Evolutionary conservation across 306 rosid species (phyloP).

Genomic region (Quercus suber): DNA sequence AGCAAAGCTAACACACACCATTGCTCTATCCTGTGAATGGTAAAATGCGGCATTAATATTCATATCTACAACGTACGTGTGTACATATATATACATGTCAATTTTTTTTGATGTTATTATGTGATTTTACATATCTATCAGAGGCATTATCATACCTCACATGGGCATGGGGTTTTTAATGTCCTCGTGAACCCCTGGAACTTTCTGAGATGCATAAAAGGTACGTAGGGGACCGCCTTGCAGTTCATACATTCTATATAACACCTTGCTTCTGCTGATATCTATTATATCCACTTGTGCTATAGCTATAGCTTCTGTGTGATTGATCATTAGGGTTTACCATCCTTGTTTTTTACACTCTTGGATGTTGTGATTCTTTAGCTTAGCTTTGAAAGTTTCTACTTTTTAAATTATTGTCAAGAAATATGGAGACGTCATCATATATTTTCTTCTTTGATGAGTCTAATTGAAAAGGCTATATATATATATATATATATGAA

Average conservation of each 20-base stretch:
- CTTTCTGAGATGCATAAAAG: not conserved
- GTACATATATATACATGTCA: not conserved
- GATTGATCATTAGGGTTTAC: not conserved
- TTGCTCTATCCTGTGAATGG: not conserved
- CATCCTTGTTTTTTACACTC: not conserved
- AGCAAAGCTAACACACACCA: not conserved
- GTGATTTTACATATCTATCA: constrained; percentile 3
- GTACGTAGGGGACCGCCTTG: constrained; percentile 31
- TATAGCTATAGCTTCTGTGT: not conserved
- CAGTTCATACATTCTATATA: not conserved
- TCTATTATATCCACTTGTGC: not conserved
- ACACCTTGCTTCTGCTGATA: not conserved
- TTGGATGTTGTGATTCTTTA: not conserved
- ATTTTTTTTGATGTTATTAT: not conserved
- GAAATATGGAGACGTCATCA: no score
- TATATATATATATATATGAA: no score
- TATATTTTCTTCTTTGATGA: no score
- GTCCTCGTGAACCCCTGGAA: constrained; percentile 28
- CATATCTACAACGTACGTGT: constrained; percentile 10
- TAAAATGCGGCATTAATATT: not conserved
- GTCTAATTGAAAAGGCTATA: no score
- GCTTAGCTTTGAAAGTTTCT: no score
- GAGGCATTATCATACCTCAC: constrained; percentile 40
- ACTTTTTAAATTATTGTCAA: no score
- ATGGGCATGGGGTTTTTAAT: constrained; percentile 40